phyloP scores from a whole-genome alignment of 768 basidiomycete species.

The Boletellus emodensis region DNA sequence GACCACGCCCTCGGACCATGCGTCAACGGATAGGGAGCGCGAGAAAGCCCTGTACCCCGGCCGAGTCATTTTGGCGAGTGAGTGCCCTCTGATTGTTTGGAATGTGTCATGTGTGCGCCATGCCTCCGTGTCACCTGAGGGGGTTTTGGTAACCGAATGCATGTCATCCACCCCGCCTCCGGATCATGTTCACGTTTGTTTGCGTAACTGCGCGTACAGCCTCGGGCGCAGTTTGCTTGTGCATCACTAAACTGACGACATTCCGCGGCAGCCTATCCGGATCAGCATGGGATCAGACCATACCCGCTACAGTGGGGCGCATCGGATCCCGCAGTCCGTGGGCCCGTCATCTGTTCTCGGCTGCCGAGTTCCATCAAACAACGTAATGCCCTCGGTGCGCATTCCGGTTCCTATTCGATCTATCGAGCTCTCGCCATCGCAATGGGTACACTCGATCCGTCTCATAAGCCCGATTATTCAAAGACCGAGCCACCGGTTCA shows the following conservation, averaged over 20 bases:
- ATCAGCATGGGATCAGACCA: conserved; percentile 84
- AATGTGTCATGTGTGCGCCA: background rate
- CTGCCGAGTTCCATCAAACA: conserved; percentile 80
- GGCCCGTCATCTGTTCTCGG: conserved; percentile 86
- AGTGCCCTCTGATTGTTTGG: conserved; percentile 27
- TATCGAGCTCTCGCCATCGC: conserved; percentile 92
- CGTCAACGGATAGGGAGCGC: conserved; percentile 53
- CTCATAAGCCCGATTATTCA: conserved; percentile 78
- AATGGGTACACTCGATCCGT: conserved; percentile 74
- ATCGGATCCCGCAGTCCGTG: conserved; percentile 56
- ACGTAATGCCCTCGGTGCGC: conserved; percentile 92
- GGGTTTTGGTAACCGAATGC: background rate
- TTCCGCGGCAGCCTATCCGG: conserved; percentile 67
- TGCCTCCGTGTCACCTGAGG: background rate
- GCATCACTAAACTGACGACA: conserved; percentile 10
- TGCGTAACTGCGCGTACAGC: conserved; percentile 7
- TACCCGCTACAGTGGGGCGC: conserved; percentile 82
- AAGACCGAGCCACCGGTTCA: conserved; percentile 81
- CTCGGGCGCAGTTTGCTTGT: background rate
- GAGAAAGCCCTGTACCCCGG: conserved; percentile 78
- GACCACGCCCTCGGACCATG: conserved; percentile 16
- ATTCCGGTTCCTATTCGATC: conserved; percentile 91
- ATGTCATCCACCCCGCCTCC: conserved; percentile 8
- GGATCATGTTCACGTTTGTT: conserved; percentile 8
- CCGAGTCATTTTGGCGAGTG: conserved; percentile 80